These are phyloP conservation scores for Trichoderma aggressivum DNA, from an alignment of 2,329 filamentous ascomycete genomes.

Conservation along the genomic window DNA sequence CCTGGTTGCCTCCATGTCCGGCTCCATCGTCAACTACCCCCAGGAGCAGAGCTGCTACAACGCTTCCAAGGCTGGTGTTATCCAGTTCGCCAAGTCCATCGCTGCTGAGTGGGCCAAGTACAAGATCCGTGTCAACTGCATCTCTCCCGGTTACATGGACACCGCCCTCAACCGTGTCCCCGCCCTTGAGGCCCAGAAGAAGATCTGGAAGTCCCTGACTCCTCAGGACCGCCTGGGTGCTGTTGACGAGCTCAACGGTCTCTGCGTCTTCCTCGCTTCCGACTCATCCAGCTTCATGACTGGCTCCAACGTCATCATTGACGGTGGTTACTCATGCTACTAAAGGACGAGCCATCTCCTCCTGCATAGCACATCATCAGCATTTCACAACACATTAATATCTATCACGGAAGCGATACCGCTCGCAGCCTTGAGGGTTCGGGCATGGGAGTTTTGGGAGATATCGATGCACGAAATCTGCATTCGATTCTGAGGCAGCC, in stretches of 20 bases:
- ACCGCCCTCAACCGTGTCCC: constrained; percentile 76
- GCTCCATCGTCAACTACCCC: constrained; percentile 80
- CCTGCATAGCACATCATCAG: neutral
- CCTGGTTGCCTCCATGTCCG: constrained; percentile 77
- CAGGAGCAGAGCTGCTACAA: constrained; percentile 84
- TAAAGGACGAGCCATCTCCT: constrained; percentile 31
- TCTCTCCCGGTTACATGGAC: constrained; percentile 84
- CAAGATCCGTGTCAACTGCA: constrained; percentile 77
- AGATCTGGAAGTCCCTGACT: constrained; percentile 72
- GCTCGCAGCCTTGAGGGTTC: neutral
- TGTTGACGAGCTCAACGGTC: constrained; percentile 73
- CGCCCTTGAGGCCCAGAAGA: constrained; percentile 75
- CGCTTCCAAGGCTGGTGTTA: constrained; percentile 75
- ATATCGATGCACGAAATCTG: neutral
- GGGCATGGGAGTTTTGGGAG: constrained; percentile 16
- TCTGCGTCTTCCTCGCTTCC: constrained; percentile 72
- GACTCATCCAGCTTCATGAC: constrained; percentile 76
- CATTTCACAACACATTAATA: constrained; percentile 14
- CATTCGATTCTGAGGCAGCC: constrained; percentile 1
- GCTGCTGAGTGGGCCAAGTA: constrained; percentile 83
- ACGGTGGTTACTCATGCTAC: constrained; percentile 66
- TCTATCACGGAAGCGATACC: constrained; percentile 10
- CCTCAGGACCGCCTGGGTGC: constrained; percentile 70
- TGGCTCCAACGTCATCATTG: constrained; percentile 68
- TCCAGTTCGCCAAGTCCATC: constrained; percentile 75